Evolutionary conservation across 2,329 filamentous ascomycete genomes (phyloP).

Genomic region (Dactylellina haptotyla): DNA sequence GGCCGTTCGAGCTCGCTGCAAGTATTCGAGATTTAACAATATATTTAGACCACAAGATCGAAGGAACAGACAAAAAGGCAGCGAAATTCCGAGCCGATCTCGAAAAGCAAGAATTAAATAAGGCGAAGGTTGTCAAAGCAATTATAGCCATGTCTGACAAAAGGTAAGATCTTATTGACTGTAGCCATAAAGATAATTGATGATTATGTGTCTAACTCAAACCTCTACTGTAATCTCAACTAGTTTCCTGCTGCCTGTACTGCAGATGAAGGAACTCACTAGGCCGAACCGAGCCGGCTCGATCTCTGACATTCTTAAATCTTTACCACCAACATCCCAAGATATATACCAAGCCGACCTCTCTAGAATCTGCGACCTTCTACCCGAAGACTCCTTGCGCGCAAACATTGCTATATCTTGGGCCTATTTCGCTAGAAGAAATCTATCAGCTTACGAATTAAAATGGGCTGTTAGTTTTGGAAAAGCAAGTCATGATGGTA

Average conservation of each 20-base stretch:
- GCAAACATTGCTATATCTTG: constrained; percentile 30
- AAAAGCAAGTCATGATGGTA: constrained; percentile 3
- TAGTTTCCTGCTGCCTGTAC: constrained; percentile 18
- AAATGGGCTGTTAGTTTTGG: constrained; percentile 27
- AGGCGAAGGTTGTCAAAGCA: no score
- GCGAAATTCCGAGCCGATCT: background rate
- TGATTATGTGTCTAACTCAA: background rate
- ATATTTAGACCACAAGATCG: constrained; percentile 18
- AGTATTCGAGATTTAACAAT: constrained; percentile 7
- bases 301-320: constrained; percentile 14
- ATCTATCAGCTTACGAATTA: constrained; percentile 24
- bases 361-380: background rate
- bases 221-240: constrained; percentile 1
- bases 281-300: background rate
- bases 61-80: no score
- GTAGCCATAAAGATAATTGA: no score
- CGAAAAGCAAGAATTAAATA: background rate
- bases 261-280: constrained; percentile 21
- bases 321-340: constrained; percentile 12
- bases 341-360: constrained; percentile 16
- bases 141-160: no score
- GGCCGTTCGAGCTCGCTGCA: constrained; percentile 9
- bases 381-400: constrained; percentile 6
- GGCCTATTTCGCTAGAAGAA: constrained; percentile 24
- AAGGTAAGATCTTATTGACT: no score